Evolutionary conservation across 345 rosid genomes (phyloP).

Genomic region (Viola odorata): DNA sequence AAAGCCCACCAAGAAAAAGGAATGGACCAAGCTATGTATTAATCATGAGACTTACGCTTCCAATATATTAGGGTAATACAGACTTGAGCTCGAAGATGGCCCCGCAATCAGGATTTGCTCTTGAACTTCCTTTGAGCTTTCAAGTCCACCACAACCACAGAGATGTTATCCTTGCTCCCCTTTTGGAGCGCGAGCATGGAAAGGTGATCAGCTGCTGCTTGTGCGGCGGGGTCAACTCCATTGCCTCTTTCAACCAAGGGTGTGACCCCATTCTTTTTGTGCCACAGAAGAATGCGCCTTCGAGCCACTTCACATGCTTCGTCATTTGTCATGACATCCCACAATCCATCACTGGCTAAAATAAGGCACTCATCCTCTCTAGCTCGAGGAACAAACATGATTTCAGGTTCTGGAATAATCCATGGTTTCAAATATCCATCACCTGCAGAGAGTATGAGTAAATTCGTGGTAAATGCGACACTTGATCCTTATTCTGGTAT

Average conservation of each 20-base stretch:
- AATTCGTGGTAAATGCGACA: background rate
- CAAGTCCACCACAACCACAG: conserved; percentile 33
- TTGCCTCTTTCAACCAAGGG: conserved; percentile 12
- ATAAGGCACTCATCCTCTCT: conserved; percentile 35
- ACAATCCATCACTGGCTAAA: conserved; percentile 31
- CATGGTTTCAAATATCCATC: conserved; percentile 27
- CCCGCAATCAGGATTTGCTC: conserved; percentile 42
- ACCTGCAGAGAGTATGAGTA: conserved; percentile 8
- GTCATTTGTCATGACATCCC: conserved; percentile 32
- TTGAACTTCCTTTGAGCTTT: conserved; percentile 35
- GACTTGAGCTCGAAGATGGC: conserved; percentile 10
- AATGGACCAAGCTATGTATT: conserved; percentile 64
- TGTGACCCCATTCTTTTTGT: conserved; percentile 20
- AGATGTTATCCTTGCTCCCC: conserved; percentile 32
- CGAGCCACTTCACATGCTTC: conserved; percentile 30
- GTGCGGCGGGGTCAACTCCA: conserved; percentile 15
- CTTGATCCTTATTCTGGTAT: too few species aligned
- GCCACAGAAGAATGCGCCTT: conserved; percentile 22
- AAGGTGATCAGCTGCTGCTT: conserved; percentile 31
- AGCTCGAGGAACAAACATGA: conserved; percentile 22
- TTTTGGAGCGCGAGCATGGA: conserved; percentile 26
- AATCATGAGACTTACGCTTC: conserved; percentile 25
- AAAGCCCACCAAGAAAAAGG: conserved; percentile 67
- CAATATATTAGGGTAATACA: conserved; percentile 24
- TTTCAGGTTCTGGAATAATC: conserved; percentile 26